These are phyloP conservation scores for Lactarius trivialis DNA, from an alignment of 768 basidiomycete species.

Conservation along the genomic window DNA sequence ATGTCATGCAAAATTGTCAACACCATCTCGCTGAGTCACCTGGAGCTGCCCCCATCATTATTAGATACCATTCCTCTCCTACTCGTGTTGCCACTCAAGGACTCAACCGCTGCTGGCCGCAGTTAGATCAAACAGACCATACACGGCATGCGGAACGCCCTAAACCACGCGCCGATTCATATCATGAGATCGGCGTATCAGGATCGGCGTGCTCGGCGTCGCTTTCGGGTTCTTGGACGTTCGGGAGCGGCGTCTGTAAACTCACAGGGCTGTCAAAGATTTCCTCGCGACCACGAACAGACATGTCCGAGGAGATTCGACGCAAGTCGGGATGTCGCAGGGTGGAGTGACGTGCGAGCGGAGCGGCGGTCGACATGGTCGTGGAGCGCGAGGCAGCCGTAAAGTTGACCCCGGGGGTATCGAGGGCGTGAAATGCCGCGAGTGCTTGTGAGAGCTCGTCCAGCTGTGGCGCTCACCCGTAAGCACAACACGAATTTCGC, in stretches of 20 bases:
- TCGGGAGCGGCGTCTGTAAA: slow-evolving; percentile 20
- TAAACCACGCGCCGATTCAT: background rate
- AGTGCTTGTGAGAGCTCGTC: slow-evolving; percentile 45
- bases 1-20: no score
- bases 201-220: background rate
- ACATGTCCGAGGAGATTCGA: slow-evolving; percentile 9
- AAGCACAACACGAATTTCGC: background rate
- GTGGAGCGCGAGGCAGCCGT: slow-evolving; percentile 26
- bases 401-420: slow-evolving; percentile 36
- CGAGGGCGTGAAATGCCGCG: slow-evolving; percentile 40
- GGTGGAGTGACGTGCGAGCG: slow-evolving; percentile 24
- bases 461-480: slow-evolving; percentile 36
- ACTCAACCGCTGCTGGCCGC: no score
- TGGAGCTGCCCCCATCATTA: no score
- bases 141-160: no score
- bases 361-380: slow-evolving; percentile 29
- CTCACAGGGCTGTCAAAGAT: slow-evolving; percentile 31
- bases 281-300: slow-evolving; percentile 9
- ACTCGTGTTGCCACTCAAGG: no score
- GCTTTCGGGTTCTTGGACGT: slow-evolving; percentile 7
- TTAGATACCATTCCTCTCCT: no score
- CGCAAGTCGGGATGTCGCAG: slow-evolving; percentile 24
- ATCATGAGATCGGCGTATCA: background rate
- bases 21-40: no score
- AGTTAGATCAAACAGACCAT: no score